These are phyloP conservation scores for Moricandia moricandioides DNA, from an alignment of 345 rosid species.

Conservation along the genomic window DNA sequence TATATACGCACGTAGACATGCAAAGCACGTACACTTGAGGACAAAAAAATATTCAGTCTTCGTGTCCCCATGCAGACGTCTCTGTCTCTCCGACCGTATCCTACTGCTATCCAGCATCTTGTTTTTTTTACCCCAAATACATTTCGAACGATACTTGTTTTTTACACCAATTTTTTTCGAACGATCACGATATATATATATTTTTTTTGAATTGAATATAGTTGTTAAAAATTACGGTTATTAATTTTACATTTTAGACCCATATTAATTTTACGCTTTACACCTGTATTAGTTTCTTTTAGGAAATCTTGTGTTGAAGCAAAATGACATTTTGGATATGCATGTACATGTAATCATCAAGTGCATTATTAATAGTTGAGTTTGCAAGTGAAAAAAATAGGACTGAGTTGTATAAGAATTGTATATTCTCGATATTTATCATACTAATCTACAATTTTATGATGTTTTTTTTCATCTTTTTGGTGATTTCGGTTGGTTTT, in stretches of 20 bases:
- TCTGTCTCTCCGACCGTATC: slow-evolving; percentile 34
- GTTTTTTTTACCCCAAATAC: slow-evolving; percentile 14
- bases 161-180: background rate
- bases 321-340: background rate
- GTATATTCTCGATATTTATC: background rate
- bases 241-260: background rate
- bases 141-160: slow-evolving; percentile 20
- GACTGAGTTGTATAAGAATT: background rate
- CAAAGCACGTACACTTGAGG: slow-evolving; percentile 32
- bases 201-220: background rate
- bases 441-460: background rate
- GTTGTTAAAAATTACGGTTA: background rate
- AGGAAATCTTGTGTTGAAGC: background rate
- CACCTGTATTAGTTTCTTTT: background rate
- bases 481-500: background rate
- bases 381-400: background rate
- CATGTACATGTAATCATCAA: background rate
- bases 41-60: slow-evolving; percentile 32
- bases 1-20: slow-evolving; percentile 29
- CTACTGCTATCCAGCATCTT: slow-evolving; percentile 26
- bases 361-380: background rate
- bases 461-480: background rate
- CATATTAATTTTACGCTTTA: background rate
- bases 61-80: slow-evolving; percentile 40
- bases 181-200: background rate